Evolutionary conservation across 2,329 filamentous ascomycete species (phyloP), one percentile per base, ranked within the genome.

Genomic region (Nemania abortiva): DNA sequence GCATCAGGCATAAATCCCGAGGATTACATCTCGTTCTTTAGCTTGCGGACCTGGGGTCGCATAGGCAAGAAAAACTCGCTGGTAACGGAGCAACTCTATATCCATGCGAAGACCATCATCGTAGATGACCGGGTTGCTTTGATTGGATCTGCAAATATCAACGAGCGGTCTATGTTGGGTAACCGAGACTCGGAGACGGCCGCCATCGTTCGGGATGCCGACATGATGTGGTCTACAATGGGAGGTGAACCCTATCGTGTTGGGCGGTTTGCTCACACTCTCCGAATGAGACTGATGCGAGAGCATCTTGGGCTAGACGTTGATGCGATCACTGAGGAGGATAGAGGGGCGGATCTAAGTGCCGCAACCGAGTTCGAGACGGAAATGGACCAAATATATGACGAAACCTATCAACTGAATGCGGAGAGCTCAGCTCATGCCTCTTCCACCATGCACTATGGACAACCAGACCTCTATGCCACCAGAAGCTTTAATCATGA

Each of bases 131-230:
- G 95, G 39, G 89, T 96, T 66, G 95, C 92, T 22, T 90, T 99
- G 70, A 99, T 99, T 75, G 96, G 96, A 20, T 98, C 95, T 54
- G 96, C 96, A 62, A 99, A 99, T 79, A 98, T 99, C 84, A 99
- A 99, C 76, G 96, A 99, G 81, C 90, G 96, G 54, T 98, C 95
- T 6, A 94, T 98, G 94, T 81, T 98, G 70, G 96, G 96, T 9
- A 91, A 89, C 57, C 89, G 96, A 76, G 96, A 99, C 80, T 98
- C 95, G 0, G 96, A 99, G 81, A 90, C 93, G 70, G 96, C 95
- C 5, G 91, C 95, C 6, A 88, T 98, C 52, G 92, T 99, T 50
- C 90, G 95, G 62, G 96, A 99, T 78, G 95, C 93, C 1, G 94
- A 98, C 79, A 94, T 97, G 89, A 88, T 98, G 66, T 91, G 90